Conservation (phyloP, 164 flowering plant species). For the Stephania cephalantha region DNA sequence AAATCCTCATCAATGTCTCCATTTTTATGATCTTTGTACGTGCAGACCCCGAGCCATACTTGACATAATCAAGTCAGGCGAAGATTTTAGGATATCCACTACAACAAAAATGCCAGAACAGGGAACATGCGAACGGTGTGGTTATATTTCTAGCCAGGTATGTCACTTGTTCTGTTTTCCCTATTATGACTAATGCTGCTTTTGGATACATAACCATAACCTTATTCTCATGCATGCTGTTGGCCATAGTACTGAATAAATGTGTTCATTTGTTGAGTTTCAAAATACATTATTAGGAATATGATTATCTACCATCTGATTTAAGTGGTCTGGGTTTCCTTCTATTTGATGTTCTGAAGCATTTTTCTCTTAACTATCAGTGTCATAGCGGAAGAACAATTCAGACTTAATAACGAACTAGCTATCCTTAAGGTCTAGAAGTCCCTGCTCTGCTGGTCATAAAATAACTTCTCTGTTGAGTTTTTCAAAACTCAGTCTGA, state of each 20-base stretch:
- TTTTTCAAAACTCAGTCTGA: too few species aligned
- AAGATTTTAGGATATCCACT: slow-evolving; percentile 82
- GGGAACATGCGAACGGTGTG: slow-evolving; percentile 93
- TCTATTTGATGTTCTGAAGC: too few species aligned
- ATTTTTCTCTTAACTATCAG: too few species aligned
- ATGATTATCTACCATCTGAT: too few species aligned
- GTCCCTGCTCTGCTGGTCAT: too few species aligned
- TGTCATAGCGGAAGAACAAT: too few species aligned
- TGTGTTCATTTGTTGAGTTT: not conserved
- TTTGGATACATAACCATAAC: not conserved
- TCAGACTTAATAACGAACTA: too few species aligned
- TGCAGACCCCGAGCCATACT: slow-evolving; percentile 94
- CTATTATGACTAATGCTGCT: not conserved
- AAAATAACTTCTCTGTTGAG: too few species aligned
- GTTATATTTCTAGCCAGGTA: slow-evolving; percentile 98
- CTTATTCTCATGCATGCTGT: not conserved
- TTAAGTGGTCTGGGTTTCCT: too few species aligned
- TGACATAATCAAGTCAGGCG: slow-evolving; percentile 91
- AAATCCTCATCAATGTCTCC: not conserved
- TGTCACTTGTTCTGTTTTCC: slow-evolving; percentile 1
- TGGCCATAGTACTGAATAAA: not conserved
- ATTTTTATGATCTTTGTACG: slow-evolving; percentile 1
- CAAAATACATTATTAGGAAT: not conserved
- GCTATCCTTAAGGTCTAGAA: too few species aligned
- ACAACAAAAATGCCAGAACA: slow-evolving; percentile 96